Conservation (phyloP, 805 yeast species). For the Candida alai region DNA sequence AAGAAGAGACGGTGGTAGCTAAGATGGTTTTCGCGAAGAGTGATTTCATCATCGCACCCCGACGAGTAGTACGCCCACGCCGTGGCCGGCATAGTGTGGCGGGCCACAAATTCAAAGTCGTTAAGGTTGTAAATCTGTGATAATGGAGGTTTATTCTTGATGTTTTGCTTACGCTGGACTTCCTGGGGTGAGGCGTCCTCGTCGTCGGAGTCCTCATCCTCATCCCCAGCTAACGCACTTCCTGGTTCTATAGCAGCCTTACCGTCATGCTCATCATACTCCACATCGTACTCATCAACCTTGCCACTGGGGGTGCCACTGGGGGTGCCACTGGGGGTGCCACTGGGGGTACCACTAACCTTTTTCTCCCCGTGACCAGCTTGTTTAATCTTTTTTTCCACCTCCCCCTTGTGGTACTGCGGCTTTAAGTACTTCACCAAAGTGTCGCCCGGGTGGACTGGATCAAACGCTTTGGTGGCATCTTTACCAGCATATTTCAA, state of each 20-base stretch:
- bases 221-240: slow-evolving; percentile 20
- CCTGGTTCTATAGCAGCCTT: slow-evolving; percentile 12
- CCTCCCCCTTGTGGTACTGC: slow-evolving; percentile 34
- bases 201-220: slow-evolving; percentile 40
- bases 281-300: slow-evolving; percentile 39
- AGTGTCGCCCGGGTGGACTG: slow-evolving; percentile 88
- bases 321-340: slow-evolving; percentile 1
- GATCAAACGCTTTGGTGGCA: slow-evolving; percentile 81
- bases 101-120: slow-evolving; percentile 87
- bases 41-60: slow-evolving; percentile 90
- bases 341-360: background rate
- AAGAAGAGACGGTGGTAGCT: slow-evolving; percentile 88
- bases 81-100: slow-evolving; percentile 62
- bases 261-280: slow-evolving; percentile 39
- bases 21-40: slow-evolving; percentile 84
- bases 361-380: slow-evolving; percentile 10
- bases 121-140: slow-evolving; percentile 68
- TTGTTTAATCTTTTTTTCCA: slow-evolving; percentile 15
- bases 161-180: slow-evolving; percentile 20
- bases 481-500: slow-evolving; percentile 47
- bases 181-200: slow-evolving; percentile 28
- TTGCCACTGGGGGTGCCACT: background rate
- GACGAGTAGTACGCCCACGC: slow-evolving; percentile 95
- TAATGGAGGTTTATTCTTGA: slow-evolving; percentile 59
- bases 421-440: slow-evolving; percentile 60